Evolutionary conservation across 495 filamentous ascomycete genomes (phyloP), one percentile per base, ranked within the genome.

Genomic region (Penicillium canescens): DNA sequence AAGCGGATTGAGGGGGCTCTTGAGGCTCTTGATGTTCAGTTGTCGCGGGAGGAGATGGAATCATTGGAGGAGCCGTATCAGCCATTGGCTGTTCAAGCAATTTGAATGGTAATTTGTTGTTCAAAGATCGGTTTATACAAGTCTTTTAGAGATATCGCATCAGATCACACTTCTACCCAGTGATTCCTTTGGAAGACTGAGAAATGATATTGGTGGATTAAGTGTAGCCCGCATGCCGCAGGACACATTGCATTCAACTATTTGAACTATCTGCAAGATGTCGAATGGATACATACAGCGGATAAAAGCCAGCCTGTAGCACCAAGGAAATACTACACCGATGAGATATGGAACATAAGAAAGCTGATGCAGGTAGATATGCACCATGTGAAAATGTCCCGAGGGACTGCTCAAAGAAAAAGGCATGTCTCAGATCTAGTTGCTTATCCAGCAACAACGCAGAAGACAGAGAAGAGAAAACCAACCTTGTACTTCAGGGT

Each of bases 21-120:
- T 24, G 66, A 69, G 58, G 68, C 74, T 16, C 65, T 80, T 12
- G 68, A 67, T 2, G 72, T 82, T 51, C 58, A 57, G 23, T 51
- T 89, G 58, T 80, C 73, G 6, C 69, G 76, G 3, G 79, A 85
- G 42, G 86, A 88, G 40, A 66, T 79, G 36, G 70, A 67, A 47
- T 79, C 77, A 50, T 62, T 89, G 21, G 84, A 88, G 67, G 83
- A 86, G 59, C 62, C 75, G 26, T 89, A 89, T 62, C 40, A 71
- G 50, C 72, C 81, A 4, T 21, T 66, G 4, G 43, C 54, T 5
- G 55, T 58, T 3, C 55, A 62, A 21, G 59, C 55, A 11, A 58
- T 62, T 3, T 62, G 10, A 53, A 33, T 33, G 28, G 10, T 21
- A 3, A 3, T 26, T 39, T 11, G 18, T 23, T 18, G 12, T 11